Evolutionary conservation across 371 early-diverging fungal genomes (phyloP), one percentile per base, ranked within the genome.

Genomic region (Capniomyces stellatus): DNA sequence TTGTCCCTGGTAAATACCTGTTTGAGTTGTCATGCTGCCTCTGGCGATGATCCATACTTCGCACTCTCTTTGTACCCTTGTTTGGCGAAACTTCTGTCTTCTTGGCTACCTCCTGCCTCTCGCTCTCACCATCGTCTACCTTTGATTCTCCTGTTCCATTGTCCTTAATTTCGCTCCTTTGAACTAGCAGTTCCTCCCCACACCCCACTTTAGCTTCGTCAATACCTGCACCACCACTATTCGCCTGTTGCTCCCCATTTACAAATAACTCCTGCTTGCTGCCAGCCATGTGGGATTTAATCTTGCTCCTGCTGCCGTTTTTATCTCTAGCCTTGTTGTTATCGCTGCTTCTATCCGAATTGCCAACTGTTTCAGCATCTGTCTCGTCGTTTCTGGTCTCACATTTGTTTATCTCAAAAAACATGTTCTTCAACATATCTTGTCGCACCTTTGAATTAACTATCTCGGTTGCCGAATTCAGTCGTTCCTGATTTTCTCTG

Each of bases 11-110:
- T 42, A 64, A 43, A n/a, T 24, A 19, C 51, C 54, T n/a, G 12
- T 55, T 55, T 12, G 55, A 54, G 30, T 43, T 47, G 23, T 52
- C 43, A 15, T 22, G 3, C 44, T 46, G 64, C 10, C 49, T 46
- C 10, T 51, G n/a, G 31, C 28, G 60, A 46, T 51, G 64, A 46
- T 60, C 73, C 48, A 58, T 66, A 65, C 29, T 54, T 54, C 41
- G 62, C 42, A 29, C 60, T 51, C 43, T 70, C 60, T 43, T 61
- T 35, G 50, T 58, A 35, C 35, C 35, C 29, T 25, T 29, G 13
- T 43, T 48, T 1, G 49, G 47, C 25, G 28, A 49, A 15, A 52
- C 48, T 24, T 58, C 43, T 48, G 59, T 51, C 29, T 51, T 41
- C 54, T 56, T 58, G 47, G 60, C 64, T 42, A 54, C 43, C 51